Evolutionary conservation across 1,284 basidiomycete genomes (phyloP), one percentile per base, ranked within the genome.

Genomic region (Cryptococcus jaspeensis): DNA sequence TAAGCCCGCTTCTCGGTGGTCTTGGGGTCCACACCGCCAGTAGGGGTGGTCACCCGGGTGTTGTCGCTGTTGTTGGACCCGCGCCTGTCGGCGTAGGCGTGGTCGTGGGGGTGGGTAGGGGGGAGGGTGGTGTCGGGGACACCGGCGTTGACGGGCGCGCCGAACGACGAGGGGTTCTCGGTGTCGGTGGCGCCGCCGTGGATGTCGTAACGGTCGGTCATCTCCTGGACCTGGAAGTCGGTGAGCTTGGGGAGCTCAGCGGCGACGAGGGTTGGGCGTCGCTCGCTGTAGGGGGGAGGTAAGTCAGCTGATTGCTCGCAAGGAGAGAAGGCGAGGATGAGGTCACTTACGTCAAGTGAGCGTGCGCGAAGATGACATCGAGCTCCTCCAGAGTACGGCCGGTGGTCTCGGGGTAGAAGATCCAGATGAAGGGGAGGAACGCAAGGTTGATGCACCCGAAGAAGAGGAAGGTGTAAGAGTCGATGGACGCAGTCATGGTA

Each of bases 401-500:
- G 16, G 18, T 38, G 23, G 36, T 73, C 58, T 74, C 71, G 39
- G 75, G 75, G 66, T 77, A 77, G 70, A 72, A 77, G 64, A 77
- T 58, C 62, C 63, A 78, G 63, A 79, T 76, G 69, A 77, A 65
- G 37, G 76, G 78, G 28, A 78, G 60, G 73, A 78, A 78, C 57
- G 72, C 62, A 43, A 61, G 42, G 71, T 79, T 79, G 65, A 76
- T 76, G 43, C 71, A 53, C 51, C 69, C 76, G 65, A 79, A 79
- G 61, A 79, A 65, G 54, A 79, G 66, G 75, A 79, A 79, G 51
- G 78, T 79, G 72, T 75, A 78, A 11, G 67, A 58, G 25, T 62
- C 62, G 60, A 77, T 77, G 13, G 75, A 77, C 3, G 75, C 75
- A 32, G 75, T 78, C 78, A 79, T 79, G 36, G 76, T 78, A 12